Evolutionary conservation across 106 monocot species (phyloP), one percentile per base, ranked within the genome.

Genomic region (Dendrobium catenatum): DNA sequence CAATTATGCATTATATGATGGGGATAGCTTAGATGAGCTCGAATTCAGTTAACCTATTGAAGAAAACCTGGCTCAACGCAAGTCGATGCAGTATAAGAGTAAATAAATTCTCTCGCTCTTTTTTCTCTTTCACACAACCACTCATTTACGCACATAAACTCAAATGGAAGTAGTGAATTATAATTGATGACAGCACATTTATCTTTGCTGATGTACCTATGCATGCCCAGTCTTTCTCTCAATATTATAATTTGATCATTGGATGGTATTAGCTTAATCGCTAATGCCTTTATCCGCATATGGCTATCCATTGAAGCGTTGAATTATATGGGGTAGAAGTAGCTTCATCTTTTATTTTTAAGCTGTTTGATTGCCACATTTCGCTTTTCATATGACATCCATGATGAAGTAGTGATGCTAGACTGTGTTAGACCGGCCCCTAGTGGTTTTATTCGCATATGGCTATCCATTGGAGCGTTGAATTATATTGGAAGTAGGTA

Each of bases 11-110:
- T 55, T 48, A 42, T 83, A 83, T 83, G 81, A 82, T 55, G 79
- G 44, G 33, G 80, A 84, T 55, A 82, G 17, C 73, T 84, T 79
- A 29, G 88, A 86, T 58, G 87, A 85, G n/a, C 15, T 81, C n/a
- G 82, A 82, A n/a, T 78, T 29, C 79, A 49, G 10, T 73, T 68
- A 58, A 13, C 10, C 64, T 81, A 51, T 10, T 42, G 43, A 44
- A 44, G 44, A n/a, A 72, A 9, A 18, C 22, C 9, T 19, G 27
- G 16, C 17, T 17, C 11, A 42, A 70, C 46, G 41, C 51, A 70
- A 33, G 66, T 42, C 42, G 42, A 54, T 37, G 7, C 80, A 72
- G 40, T 13, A 37, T 73, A 10, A 68, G 67, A 46, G 46, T 46
- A 46, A 51, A 80, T 72, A 64, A 41, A 49, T 24, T 72, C 29